A percentile compares a stretch with the other conserved stretches of the same genome.
phyloP scores from a whole-genome alignment of 768 basidiomycete genomes.

The Hygrophoropsis aurantiaca region DNA sequence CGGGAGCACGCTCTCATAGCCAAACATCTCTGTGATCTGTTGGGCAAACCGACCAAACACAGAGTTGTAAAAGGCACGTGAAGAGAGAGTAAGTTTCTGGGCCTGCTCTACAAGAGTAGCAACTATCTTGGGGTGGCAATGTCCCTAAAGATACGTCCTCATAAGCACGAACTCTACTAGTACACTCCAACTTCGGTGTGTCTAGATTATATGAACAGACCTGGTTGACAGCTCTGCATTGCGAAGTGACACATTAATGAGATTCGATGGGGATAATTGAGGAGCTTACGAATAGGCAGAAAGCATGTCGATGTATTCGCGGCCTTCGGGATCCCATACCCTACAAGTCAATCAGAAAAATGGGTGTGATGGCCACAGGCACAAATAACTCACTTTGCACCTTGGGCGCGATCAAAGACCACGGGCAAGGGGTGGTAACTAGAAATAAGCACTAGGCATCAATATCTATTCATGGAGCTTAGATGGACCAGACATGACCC shows the following conservation, averaged over 20 bases:
- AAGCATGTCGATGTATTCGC: constrained; percentile 96
- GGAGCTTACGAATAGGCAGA: constrained; percentile 89
- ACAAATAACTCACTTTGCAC: constrained; percentile 76
- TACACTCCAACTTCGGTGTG: constrained; percentile 1
- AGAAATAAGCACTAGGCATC: constrained; percentile 47
- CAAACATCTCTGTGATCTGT: constrained; percentile 79
- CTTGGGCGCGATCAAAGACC: constrained; percentile 88
- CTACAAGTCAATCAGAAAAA: constrained; percentile 27
- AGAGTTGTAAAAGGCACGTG: constrained; percentile 94
- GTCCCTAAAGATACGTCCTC: constrained; percentile 50
- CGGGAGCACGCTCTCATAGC: constrained; percentile 93
- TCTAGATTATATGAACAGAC: constrained; percentile 37
- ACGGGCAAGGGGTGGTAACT: constrained; percentile 96
- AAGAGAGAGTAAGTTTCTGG: constrained; percentile 87
- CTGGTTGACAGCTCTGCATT: constrained; percentile 80
- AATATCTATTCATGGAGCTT: constrained; percentile 19
- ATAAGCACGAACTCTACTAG: constrained; percentile 13
- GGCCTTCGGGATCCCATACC: constrained; percentile 95
- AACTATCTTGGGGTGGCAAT: constrained; percentile 90
- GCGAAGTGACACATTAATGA: constrained; percentile 9
- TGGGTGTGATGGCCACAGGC: constrained; percentile 19
- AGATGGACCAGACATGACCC: constrained; percentile 23
- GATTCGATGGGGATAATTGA: constrained; percentile 5
- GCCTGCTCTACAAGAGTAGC: constrained; percentile 81
- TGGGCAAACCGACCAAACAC: constrained; percentile 89